Base-by-base conservation (phyloP, 192 early-diverging fungal genomes). In the Spinellus fusiger region DNA sequence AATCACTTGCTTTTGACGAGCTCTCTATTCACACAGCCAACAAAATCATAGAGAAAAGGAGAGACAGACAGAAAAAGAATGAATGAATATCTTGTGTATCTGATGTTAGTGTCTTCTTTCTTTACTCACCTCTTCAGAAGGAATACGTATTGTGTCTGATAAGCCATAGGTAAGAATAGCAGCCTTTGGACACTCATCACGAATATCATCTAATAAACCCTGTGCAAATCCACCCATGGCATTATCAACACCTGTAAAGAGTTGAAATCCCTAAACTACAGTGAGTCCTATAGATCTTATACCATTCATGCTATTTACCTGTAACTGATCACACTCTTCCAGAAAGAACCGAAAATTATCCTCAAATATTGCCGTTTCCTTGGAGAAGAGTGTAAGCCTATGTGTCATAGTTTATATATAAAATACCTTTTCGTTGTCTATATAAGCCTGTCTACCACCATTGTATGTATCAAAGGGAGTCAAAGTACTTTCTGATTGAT, bases 221-320 rank as follows among this genome's bases (percentile, higher is more conserved):
- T 74, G 51, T 16, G 78, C 64, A 59, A 80, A 91, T 3, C 89
- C 89, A n/a, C 84, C 85, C 75, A 86, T 89, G 6, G 83, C 89
- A 49, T 84, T 82, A 23, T 74, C 62, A 0, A 84, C 75, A 47
- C 82, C 79, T 0, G 81, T 77, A 37, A 89, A 25, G 1, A 88
- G 66, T 77, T 91, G 89, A 55, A 91, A 89, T 5, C 89, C 89
- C 75, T n/a, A n/a, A n/a, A n/a, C n/a, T n/a, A n/a, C n/a, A n/a
- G n/a, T n/a, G n/a, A n/a, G n/a, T 89, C 33, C 38, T 20, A 31
- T 26, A 35, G 4, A 1, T 4, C 18, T 27, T 61, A 62, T 76
- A n/a, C n/a, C n/a, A n/a, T n/a, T n/a, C n/a, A n/a, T n/a, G n/a
- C n/a, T n/a, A n/a, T n/a, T n/a, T n/a, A n/a, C n/a, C n/a, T 84